Evolutionary conservation across 306 rosid genomes (phyloP).

Genomic region (Fagus crenata): DNA sequence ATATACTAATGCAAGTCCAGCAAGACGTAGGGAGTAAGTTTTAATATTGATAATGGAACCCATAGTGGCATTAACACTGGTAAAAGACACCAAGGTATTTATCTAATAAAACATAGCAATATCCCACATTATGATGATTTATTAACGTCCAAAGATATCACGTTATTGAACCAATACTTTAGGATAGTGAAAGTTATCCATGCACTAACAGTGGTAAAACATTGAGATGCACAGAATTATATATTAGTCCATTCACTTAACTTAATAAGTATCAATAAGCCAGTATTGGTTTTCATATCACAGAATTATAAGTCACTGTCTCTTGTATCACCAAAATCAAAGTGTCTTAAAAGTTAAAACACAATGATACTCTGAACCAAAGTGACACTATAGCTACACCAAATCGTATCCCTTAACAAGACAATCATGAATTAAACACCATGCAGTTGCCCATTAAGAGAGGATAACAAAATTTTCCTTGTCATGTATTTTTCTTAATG

Average conservation of each 20-base stretch:
- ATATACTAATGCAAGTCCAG: background rate
- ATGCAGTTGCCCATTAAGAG: background rate
- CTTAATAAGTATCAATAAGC: background rate
- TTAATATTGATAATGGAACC: background rate
- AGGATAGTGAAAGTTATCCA: background rate
- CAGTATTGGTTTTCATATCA: background rate
- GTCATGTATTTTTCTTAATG: background rate
- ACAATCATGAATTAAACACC: background rate
- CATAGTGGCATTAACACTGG: background rate
- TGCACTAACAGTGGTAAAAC: background rate
- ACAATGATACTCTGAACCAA: background rate
- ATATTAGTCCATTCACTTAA: background rate
- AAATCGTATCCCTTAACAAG: background rate
- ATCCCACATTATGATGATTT: background rate
- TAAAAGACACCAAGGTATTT: conserved; percentile 4
- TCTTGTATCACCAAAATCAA: background rate
- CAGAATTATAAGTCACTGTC: background rate
- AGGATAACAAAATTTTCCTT: background rate
- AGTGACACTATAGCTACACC: background rate
- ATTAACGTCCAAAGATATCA: too few species aligned
- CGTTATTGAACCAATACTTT: too few species aligned
- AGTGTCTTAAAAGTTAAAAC: background rate
- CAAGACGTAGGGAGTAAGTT: background rate
- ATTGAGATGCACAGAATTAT: too few species aligned
- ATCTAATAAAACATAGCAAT: background rate